Base-by-base conservation (phyloP, 1,139 yeast genomes). In the Pneumocystis canis region DNA sequence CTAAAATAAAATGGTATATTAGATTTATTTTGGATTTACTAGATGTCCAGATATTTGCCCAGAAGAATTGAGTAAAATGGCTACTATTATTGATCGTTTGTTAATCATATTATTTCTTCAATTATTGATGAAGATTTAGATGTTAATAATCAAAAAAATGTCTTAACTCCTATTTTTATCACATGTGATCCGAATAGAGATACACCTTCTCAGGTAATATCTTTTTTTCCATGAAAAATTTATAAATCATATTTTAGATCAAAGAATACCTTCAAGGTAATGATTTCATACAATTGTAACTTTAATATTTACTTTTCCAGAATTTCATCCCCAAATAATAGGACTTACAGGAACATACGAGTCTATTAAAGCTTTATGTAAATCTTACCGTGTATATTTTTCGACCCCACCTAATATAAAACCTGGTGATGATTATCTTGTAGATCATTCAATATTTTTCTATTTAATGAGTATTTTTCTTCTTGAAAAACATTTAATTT, bases 41-140 rank as follows among this genome's bases (percentile, higher is more conserved):
- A 90, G 89, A 75, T 92, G 98, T 75, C 98, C 98, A 6, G 98
- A 92, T 74, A 89, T 92, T 62, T 92, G 98, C 74, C 98, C 98
- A 9, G 97, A 92, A 72, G 98, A 92, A 74, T 80, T 92, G 67
- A 98, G 92, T 72, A 89, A 90, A 71, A 79, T 92, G 73, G 88
- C 95, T 1, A 80, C 82, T 40, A 87, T 94, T 81, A 75, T 92
- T 68, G 81, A 84, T 62, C 81, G 78, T 47, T 68, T 71, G 57
- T 61, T 58, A 25, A 18, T 18, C 18, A 54, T 30, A 16, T 35
- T 57, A 18, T 28, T 20, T 57, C 11, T 57, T 28, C 30, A 47
- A 25, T 20, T 11, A 35, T 57, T 57, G 3, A 57, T 20, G 40
- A 57, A 9, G n/a, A 25, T 14, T 37, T 40, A 35, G 54, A 20